phyloP scores from a whole-genome alignment of 2,329 filamentous ascomycete genomes.

The Ceratocystis destructans region DNA sequence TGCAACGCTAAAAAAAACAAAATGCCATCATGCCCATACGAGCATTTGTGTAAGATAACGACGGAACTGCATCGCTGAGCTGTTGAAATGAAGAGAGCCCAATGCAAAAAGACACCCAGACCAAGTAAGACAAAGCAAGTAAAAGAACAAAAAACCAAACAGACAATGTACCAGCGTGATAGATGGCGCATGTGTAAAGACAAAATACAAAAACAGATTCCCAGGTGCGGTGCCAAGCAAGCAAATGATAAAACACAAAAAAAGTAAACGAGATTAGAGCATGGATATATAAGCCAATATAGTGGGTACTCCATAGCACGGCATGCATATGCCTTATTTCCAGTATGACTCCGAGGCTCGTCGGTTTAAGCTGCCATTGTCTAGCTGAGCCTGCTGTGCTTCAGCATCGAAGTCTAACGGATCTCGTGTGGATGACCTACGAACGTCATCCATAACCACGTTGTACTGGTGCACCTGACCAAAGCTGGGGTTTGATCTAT shows the following conservation, averaged over 20 bases:
- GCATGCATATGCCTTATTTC: not conserved
- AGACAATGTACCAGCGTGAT: not conserved
- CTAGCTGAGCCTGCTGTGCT: conserved; percentile 14
- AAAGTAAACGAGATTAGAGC: not conserved
- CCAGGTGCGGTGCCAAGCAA: not conserved
- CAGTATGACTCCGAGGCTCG: conserved; percentile 1
- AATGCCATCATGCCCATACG: not conserved
- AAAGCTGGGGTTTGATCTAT: conserved; percentile 40
- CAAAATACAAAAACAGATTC: not conserved
- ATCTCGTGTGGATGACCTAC: conserved; percentile 6
- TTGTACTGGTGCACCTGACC: conserved; percentile 46
- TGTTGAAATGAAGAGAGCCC: not conserved
- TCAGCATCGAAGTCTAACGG: conserved; percentile 10
- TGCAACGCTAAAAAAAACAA: not conserved
- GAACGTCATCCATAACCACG: conserved; percentile 25
- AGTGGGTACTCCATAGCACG: not conserved
- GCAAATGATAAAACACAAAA: not conserved
- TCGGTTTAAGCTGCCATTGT: conserved; percentile 2
- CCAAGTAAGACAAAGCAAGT: not conserved
- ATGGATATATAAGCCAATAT: not conserved
- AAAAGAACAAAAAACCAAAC: not conserved
- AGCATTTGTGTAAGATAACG: not conserved
- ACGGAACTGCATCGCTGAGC: not conserved
- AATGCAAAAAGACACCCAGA: not conserved
- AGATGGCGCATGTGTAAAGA: not conserved